Conservation (phyloP, 441 rosid species). For the Pelargonium myrrhifolium region DNA sequence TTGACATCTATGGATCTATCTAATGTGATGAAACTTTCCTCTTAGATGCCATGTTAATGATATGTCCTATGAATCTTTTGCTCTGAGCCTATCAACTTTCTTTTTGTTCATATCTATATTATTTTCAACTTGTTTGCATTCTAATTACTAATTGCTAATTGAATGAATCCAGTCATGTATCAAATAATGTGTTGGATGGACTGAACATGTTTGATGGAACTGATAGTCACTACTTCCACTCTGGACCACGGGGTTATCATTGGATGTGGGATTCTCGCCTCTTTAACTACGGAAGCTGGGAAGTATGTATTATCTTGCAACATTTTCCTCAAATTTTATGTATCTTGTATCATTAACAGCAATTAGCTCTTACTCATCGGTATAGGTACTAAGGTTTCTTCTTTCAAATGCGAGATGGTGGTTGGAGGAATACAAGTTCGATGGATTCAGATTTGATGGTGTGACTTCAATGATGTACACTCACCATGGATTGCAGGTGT, state of each 20-base stretch:
- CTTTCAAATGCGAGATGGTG: constrained; percentile 99
- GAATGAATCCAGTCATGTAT: constrained; percentile 61
- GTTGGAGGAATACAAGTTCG: constrained; percentile 92
- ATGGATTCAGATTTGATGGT: constrained; percentile 98
- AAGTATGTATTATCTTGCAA: constrained; percentile 40
- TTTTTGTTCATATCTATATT: neutral
- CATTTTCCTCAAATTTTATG: too few species aligned
- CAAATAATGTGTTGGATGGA: constrained; percentile 87
- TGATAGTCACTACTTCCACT: constrained; percentile 86
- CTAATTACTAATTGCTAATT: constrained; percentile 20
- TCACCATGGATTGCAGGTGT: constrained; percentile 90
- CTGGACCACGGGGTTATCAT: constrained; percentile 79
- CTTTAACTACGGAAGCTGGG: constrained; percentile 97
- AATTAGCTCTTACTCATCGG: constrained; percentile 19
- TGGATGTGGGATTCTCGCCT: constrained; percentile 99
- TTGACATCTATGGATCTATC: neutral
- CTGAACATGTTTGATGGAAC: constrained; percentile 98
- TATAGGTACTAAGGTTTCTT: constrained; percentile 80
- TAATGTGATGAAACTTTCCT: neutral
- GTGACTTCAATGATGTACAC: constrained; percentile 99
- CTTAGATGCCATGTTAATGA: neutral
- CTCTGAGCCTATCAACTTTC: neutral
- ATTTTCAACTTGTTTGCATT: neutral
- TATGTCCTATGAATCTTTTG: neutral
- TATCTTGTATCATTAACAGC: too few species aligned